Percentiles rank a stretch among this genome's conserved stretches.
These are phyloP conservation scores for Rutstroemia sp. DNA, from an alignment of 2,329 filamentous ascomycete genomes.

Conservation along the genomic window DNA sequence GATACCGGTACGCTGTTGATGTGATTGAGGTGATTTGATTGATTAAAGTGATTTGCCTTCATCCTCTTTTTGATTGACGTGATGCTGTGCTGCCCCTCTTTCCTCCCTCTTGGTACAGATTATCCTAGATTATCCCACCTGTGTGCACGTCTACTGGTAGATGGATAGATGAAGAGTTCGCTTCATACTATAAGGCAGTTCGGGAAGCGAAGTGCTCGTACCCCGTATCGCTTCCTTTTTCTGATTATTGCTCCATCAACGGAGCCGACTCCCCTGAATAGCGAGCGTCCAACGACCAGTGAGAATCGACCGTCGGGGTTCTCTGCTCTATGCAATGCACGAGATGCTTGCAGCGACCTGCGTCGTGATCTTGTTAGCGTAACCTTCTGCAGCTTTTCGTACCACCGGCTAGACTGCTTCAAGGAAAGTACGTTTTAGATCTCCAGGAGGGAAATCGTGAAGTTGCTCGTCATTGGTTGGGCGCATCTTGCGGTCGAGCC, in stretches of 20 bases:
- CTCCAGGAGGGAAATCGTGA: not conserved
- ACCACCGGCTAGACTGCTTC: not conserved
- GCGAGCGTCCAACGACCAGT: not conserved
- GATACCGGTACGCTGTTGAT: not conserved
- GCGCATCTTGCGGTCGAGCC: not conserved
- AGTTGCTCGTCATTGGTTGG: not conserved
- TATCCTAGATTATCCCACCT: not conserved
- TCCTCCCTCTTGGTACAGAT: not conserved
- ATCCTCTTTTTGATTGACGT: not conserved
- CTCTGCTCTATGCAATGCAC: not conserved
- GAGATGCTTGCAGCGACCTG: not conserved
- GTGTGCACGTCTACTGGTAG: not conserved
- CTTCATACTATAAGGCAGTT: not conserved
- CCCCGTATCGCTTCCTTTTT: not conserved
- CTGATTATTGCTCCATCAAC: not conserved
- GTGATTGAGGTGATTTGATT: not conserved
- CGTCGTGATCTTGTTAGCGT: not conserved
- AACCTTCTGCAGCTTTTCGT: not conserved
- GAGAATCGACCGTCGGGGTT: not conserved
- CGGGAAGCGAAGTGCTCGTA: no score
- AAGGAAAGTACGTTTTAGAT: not conserved
- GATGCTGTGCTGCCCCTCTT: not conserved
- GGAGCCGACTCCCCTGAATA: not conserved
- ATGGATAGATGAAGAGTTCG: not conserved
- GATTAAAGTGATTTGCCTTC: not conserved